These are phyloP conservation scores for Anthoceros angustus DNA, from an alignment of 225 moss, liverwort and hornwort genomes.

Conservation along the genomic window DNA sequence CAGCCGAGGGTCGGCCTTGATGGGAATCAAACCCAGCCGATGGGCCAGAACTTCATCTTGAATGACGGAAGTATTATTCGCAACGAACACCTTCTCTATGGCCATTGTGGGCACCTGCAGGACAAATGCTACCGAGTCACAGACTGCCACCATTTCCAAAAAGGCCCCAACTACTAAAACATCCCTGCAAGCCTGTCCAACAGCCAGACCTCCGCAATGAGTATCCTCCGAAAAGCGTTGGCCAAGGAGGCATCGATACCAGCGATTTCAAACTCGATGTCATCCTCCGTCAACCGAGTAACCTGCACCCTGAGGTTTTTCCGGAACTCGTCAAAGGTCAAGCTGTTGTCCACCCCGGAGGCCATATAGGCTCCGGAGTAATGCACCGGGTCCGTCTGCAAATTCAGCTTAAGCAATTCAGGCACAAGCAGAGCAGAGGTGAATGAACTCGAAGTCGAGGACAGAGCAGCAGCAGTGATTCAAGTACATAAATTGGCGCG, in stretches of 20 bases:
- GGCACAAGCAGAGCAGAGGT: not conserved
- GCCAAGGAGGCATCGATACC: slow-evolving; percentile 93
- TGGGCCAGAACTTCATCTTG: slow-evolving; percentile 99
- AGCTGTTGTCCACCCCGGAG: slow-evolving; percentile 78
- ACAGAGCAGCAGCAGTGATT: not conserved
- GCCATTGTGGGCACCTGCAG: slow-evolving; percentile 97
- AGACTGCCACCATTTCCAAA: not conserved
- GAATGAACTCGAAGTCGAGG: not conserved
- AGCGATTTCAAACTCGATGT: slow-evolving; percentile 85
- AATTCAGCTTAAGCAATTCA: too few species aligned
- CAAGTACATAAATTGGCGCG: slow-evolving; percentile 75
- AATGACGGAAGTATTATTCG: slow-evolving; percentile 94
- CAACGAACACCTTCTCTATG: slow-evolving; percentile 92
- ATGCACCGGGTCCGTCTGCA: slow-evolving; percentile 94
- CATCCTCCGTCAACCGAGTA: slow-evolving; percentile 56
- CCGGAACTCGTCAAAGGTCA: slow-evolving; percentile 51
- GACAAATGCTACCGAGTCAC: not conserved
- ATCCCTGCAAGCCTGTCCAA: not conserved
- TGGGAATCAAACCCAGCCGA: slow-evolving; percentile 81
- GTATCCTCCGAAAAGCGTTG: slow-evolving; percentile 87
- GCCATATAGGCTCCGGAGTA: slow-evolving; percentile 96
- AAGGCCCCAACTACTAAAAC: not conserved
- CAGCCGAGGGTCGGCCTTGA: slow-evolving; percentile 61
- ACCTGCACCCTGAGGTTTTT: slow-evolving; percentile 66
- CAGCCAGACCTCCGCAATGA: slow-evolving; percentile 65